These are phyloP conservation scores for Truncatella angustata DNA, from an alignment of 2,329 filamentous ascomycete genomes.

Conservation along the genomic window DNA sequence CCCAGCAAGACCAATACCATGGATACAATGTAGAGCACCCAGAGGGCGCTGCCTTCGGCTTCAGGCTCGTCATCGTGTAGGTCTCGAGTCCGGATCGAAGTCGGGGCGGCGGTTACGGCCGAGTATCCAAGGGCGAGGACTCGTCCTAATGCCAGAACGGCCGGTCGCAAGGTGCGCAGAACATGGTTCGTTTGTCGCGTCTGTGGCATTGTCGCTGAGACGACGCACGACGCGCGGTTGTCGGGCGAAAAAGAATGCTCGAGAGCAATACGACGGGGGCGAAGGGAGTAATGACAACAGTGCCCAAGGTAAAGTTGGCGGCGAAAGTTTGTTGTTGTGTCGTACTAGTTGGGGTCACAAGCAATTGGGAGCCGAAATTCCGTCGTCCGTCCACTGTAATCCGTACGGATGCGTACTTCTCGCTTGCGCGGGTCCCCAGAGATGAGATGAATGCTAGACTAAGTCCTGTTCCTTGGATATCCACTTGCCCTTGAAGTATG, in stretches of 20 bases:
- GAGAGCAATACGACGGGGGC: too few relatives aligned
- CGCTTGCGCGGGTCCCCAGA: too few relatives aligned
- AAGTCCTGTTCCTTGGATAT: too few relatives aligned
- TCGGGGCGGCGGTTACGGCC: slow-evolving; percentile 10
- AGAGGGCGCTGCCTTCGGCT: slow-evolving; percentile 63
- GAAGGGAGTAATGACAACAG: not conserved
- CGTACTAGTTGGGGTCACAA: too few relatives aligned
- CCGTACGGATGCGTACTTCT: too few relatives aligned
- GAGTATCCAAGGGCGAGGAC: slow-evolving; percentile 8
- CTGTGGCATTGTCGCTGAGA: not conserved
- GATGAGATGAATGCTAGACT: too few relatives aligned
- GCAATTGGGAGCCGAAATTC: too few relatives aligned
- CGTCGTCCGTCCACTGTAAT: too few relatives aligned
- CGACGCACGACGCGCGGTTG: not conserved
- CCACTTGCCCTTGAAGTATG: too few relatives aligned
- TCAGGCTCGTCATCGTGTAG: slow-evolving; percentile 46
- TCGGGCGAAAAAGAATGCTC: not conserved
- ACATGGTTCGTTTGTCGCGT: slow-evolving; percentile 1
- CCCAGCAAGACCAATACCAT: slow-evolving; percentile 80
- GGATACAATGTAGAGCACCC: slow-evolving; percentile 79
- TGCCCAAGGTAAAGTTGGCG: too few relatives aligned
- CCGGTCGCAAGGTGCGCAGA: slow-evolving; percentile 11
- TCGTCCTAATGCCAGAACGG: slow-evolving; percentile 9
- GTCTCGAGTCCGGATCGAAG: slow-evolving; percentile 30
- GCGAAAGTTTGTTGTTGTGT: too few relatives aligned